These are phyloP conservation scores for Terfezia claveryi DNA, from an alignment of 495 filamentous ascomycete genomes.

Conservation along the genomic window DNA sequence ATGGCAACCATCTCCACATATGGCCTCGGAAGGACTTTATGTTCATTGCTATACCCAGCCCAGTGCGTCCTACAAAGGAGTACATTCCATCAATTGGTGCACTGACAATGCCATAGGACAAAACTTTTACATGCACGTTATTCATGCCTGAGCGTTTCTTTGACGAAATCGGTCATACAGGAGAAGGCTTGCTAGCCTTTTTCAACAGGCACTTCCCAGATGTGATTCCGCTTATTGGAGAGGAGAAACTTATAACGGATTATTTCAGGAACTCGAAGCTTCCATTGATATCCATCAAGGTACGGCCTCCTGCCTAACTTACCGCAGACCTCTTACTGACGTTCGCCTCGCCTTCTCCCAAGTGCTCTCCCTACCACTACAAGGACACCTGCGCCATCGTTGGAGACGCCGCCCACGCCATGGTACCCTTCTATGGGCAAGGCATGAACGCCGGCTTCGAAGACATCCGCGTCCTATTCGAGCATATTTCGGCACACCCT, in stretches of 20 bases:
- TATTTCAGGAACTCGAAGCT: slow-evolving; percentile 68
- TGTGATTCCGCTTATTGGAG: slow-evolving; percentile 59
- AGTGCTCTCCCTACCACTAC: slow-evolving; percentile 74
- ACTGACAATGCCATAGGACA: slow-evolving; percentile 30
- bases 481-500: slow-evolving; percentile 19
- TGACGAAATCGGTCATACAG: slow-evolving; percentile 33
- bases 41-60: slow-evolving; percentile 90
- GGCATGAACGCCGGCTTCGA: slow-evolving; percentile 76
- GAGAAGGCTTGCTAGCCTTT: slow-evolving; percentile 36
- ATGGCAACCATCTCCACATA: slow-evolving; percentile 85
- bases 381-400: slow-evolving; percentile 56
- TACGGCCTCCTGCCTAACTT: background rate
- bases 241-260: slow-evolving; percentile 40
- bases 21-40: slow-evolving; percentile 85
- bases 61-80: slow-evolving; percentile 21
- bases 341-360: slow-evolving; percentile 14
- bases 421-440: slow-evolving; percentile 89
- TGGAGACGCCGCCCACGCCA: slow-evolving; percentile 89
- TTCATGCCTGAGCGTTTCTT: slow-evolving; percentile 52
- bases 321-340: background rate
- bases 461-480: slow-evolving; percentile 60
- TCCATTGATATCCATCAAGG: slow-evolving; percentile 56
- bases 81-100: background rate
- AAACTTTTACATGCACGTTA: slow-evolving; percentile 84
- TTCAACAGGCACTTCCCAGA: slow-evolving; percentile 73